Percentiles rank a stretch among this genome's conserved stretches.
Conservation (phyloP, 306 rosid genomes). For the Geum urbanum region DNA sequence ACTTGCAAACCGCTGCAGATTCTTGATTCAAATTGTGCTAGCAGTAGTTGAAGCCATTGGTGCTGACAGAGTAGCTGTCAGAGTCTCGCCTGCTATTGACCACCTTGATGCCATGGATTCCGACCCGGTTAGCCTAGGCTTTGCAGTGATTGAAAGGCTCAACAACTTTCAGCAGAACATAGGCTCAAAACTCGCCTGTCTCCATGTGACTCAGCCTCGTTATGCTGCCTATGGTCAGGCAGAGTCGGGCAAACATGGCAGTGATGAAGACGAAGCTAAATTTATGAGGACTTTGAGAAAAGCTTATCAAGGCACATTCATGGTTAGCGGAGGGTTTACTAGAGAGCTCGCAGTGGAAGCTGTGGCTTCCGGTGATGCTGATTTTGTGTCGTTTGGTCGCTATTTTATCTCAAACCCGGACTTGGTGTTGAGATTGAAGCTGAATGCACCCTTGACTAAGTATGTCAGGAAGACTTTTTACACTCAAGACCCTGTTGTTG, state of each 20-base stretch:
- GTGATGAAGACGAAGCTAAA: conserved; percentile 57
- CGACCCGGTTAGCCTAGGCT: conserved; percentile 62
- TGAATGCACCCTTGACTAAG: conserved; percentile 57
- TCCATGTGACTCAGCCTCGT: conserved; percentile 88
- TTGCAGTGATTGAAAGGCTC: conserved; percentile 69
- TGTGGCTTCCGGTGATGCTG: conserved; percentile 63
- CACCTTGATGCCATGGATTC: conserved; percentile 89
- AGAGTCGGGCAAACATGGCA: conserved; percentile 33
- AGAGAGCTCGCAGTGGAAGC: conserved; percentile 74
- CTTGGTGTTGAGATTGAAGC: conserved; percentile 55
- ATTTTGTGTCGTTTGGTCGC: conserved; percentile 80
- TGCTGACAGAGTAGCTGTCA: conserved; percentile 49
- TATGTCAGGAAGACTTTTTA: conserved; percentile 76
- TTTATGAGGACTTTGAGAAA: conserved; percentile 53
- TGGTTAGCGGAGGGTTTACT: conserved; percentile 85
- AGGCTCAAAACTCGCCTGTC: conserved; percentile 59
- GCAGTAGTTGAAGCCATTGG: conserved; percentile 66
- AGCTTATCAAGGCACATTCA: conserved; percentile 70
- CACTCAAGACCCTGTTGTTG: conserved; percentile 78
- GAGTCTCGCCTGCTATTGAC: conserved; percentile 91
- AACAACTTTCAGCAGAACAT: conserved; percentile 57
- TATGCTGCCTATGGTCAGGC: conserved; percentile 71
- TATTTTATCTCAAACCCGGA: conserved; percentile 79
- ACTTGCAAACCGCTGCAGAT: conserved; percentile 55
- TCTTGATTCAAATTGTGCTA: conserved; percentile 54